Base-by-base conservation (phyloP, 2,329 filamentous ascomycete genomes). In the Fusarium verrucosum region DNA sequence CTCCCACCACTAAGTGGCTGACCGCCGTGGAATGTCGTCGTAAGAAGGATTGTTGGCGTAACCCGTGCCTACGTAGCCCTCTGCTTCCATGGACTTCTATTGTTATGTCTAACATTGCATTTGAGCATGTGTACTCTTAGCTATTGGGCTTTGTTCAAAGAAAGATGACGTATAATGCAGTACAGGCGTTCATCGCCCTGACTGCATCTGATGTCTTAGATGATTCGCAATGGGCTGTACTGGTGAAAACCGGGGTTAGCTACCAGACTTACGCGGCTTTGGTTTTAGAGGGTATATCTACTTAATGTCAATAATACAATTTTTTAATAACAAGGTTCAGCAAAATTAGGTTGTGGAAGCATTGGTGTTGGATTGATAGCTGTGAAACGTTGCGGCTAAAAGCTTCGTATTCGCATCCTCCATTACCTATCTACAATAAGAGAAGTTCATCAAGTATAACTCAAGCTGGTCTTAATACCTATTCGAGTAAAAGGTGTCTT, bases 221-320 rank as follows among this genome's bases (percentile, higher is more conserved):
- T 10, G n/a, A 14, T 11, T 16, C 10, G 6, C 10, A 7, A 13
- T 3, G 16, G 4, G 16, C 8, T 7, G 16, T 13, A 10, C 26
- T 6, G 14, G 17, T 13, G 19, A 20, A 13, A 22, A 16, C 11
- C 1, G 17, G 7, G 19, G 16, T 20, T 14, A 7, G 20, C 6
- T 45, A 2, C 16, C 7, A 14, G 20, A 50, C 38, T 50, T 50
- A 26, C 26, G 26, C 23, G 38, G 38, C 5, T 17, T 17, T 8
- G 43, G 47, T 50, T 45, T 50, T 38, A 50, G 28, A 19, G 26
- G 23, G 26, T n/a, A 10, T 45, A 22, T 23, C 45, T 45, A 45
- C 47, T 33, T 45, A 20, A 50, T 45, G 20, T 20, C 26, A 33
- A 17, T n/a, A n/a, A n/a, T n/a, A n/a, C n/a, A n/a, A n/a, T n/a